Base-by-base conservation (phyloP, 225 moss, liverwort and hornwort genomes). In the Straminergon stramineum region DNA sequence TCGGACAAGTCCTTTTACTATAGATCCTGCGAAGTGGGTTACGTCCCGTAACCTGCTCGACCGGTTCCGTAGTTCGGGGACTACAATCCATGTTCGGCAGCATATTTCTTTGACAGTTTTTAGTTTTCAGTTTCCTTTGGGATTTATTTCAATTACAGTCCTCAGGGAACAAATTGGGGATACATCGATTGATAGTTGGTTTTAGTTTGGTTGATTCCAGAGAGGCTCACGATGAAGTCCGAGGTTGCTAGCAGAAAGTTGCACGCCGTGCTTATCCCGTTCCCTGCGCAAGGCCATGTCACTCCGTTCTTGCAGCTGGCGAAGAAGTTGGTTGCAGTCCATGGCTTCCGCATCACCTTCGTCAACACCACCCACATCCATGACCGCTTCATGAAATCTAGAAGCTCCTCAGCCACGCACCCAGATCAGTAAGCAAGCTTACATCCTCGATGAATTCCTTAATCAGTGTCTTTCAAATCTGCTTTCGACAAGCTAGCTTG, bases 281-380 rank as follows among this genome's bases (percentile, higher is more conserved):
- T 51, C 66, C 92, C 94, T 78, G 71, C 87, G 31, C 91, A 92
- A 90, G 94, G 94, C 7, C 92, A 91, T 70, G 26, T 91, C 20
- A 91, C 91, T 6, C 92, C 94, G 19, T 26, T 21, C 83, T 75
- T 94, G 89, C 94, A 91, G 63, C 85, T 94, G n/a, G 91, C 94
- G 51, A 91, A 83, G 87, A 91, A 90, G 22, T 79, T 92, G 31
- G 90, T 89, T 13, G 79, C 37, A 22, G 31, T 39, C 31, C 68
- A 89, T n/a, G 92, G 84, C 61, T 92, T 94, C 30, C 87, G 80
- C 58, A 86, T 92, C 37, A 94, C 92, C 15, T 90, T 94, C 70
- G 91, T 94, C 83, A 92, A 87, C 81, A 92, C 91, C 62, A 61
- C 51, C 2, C 79, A 92, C 41, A 60, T 81, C 75, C 88, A 88